These are phyloP conservation scores for Spinacia oleracea DNA, from an alignment of 179 eudicot species.

Conservation along the genomic window DNA sequence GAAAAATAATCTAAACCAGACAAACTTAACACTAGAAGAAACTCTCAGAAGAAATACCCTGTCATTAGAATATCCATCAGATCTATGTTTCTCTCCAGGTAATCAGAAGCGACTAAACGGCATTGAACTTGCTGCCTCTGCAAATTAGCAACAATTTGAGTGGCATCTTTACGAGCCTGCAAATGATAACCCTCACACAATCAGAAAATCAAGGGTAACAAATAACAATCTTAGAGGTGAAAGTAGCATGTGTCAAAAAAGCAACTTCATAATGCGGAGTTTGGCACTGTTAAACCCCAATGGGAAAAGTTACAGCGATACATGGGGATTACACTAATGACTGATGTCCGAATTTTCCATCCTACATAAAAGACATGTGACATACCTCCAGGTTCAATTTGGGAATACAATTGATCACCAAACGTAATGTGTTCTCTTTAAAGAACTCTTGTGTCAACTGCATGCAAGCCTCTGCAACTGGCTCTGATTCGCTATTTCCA, in stretches of 20 bases:
- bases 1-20: background rate
- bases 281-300: background rate
- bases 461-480: constrained; percentile 87
- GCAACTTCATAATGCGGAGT: background rate
- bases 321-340: background rate
- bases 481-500: constrained; percentile 93
- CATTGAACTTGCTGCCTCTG: constrained; percentile 96
- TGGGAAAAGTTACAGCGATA: background rate
- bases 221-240: background rate
- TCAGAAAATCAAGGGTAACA: constrained; percentile 2
- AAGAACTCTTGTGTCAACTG: constrained; percentile 97
- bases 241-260: background rate
- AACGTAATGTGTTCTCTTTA: constrained; percentile 74
- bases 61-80: constrained; percentile 73
- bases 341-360: background rate
- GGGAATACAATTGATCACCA: constrained; percentile 68
- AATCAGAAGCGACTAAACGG: constrained; percentile 85
- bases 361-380: background rate
- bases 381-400: constrained; percentile 85
- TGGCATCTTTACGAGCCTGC: constrained; percentile 98
- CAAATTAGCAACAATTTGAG: constrained; percentile 97
- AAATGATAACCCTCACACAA: constrained; percentile 27
- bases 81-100: constrained; percentile 82
- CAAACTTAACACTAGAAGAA: background rate
- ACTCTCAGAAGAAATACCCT: constrained; percentile 51